These are phyloP conservation scores for Colletotrichum sp. DNA, from an alignment of 2,329 filamentous ascomycete genomes.

Conservation along the genomic window DNA sequence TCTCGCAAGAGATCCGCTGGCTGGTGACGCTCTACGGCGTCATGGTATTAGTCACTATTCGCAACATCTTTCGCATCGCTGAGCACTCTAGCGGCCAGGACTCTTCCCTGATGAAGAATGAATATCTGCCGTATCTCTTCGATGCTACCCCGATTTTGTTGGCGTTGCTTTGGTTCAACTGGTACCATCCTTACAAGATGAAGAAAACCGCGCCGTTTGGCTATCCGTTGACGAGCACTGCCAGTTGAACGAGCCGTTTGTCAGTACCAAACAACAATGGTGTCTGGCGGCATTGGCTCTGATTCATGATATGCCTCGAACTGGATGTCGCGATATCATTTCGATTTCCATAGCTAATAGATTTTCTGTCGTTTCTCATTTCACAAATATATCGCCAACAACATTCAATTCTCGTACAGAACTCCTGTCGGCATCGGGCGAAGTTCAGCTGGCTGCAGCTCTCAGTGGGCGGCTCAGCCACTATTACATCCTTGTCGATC, in stretches of 20 bases:
- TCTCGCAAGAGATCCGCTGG: background rate
- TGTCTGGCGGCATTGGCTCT: background rate
- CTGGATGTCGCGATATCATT: background rate
- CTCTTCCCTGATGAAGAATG: background rate
- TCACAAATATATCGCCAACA: background rate
- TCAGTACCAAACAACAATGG: background rate
- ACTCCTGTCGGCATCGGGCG: background rate
- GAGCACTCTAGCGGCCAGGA: background rate
- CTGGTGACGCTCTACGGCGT: background rate
- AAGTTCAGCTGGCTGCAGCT: background rate
- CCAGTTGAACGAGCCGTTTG: background rate
- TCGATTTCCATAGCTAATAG: background rate
- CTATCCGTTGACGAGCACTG: background rate
- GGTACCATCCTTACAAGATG: background rate
- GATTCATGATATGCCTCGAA: background rate
- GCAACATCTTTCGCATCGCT: background rate
- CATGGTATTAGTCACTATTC: background rate
- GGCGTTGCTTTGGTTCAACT: background rate
- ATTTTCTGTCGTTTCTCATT: background rate
- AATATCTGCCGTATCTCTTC: background rate
- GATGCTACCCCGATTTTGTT: background rate
- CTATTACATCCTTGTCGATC: background rate
- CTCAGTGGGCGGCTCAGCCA: background rate
- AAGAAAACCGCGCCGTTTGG: background rate
- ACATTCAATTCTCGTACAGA: background rate